phyloP scores from a whole-genome alignment of 345 rosid genomes.

The Arabidopsis suecica region DNA sequence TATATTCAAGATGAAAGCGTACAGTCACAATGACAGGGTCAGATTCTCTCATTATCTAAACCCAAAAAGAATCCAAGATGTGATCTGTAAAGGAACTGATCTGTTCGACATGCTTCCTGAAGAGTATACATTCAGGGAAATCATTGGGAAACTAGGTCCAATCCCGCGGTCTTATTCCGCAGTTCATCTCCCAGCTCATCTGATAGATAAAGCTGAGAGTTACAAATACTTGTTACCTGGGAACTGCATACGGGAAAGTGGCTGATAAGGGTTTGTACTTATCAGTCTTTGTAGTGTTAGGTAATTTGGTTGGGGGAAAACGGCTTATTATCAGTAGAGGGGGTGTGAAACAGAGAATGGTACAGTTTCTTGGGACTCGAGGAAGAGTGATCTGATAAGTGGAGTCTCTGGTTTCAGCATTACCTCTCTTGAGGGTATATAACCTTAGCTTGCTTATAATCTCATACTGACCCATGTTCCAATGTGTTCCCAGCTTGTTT shows the following conservation, averaged over 20 bases:
- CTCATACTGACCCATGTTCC: conserved; percentile 41
- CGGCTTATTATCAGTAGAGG: conserved; percentile 31
- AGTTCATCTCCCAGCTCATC: conserved; percentile 74
- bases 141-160: conserved; percentile 88
- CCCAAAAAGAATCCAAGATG: conserved; percentile 77
- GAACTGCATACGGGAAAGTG: conserved; percentile 77
- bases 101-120: conserved; percentile 94
- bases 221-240: conserved; percentile 87
- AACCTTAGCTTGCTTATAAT: conserved; percentile 36
- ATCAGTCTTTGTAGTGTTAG: conserved; percentile 40
- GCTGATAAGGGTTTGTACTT: conserved; percentile 51
- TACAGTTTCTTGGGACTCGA: conserved; percentile 28
- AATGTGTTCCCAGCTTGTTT: conserved; percentile 5
- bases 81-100: conserved; percentile 81
- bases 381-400: conserved; percentile 37
- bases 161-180: conserved; percentile 79
- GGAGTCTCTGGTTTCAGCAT: conserved; percentile 41
- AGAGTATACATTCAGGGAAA: conserved; percentile 88
- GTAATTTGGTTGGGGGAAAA: neutral
- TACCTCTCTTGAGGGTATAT: conserved; percentile 32
- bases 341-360: conserved; percentile 38
- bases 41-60: conserved; percentile 85
- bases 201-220: conserved; percentile 71
- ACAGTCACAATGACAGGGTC: conserved; percentile 88
- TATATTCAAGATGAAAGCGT: conserved; percentile 95